Evolutionary conservation across 352 stramenopile genomes (phyloP), one percentile per base, ranked within the genome.

Genomic region (Phytopythium boreale): DNA sequence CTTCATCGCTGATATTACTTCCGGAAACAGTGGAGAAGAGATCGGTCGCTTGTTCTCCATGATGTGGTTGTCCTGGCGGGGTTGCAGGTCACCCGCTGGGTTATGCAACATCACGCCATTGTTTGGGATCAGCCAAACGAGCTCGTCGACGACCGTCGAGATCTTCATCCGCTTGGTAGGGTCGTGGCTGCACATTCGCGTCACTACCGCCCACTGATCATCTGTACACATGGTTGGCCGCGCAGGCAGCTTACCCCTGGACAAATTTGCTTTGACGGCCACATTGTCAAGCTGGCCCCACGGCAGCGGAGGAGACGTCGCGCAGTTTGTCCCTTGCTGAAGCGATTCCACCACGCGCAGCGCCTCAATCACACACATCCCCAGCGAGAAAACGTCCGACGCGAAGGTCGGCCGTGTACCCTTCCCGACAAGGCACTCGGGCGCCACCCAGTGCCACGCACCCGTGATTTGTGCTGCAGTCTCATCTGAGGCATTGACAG

Each of bases 401-500:
- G 58, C 62, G 20, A 66, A 66, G 2, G 67, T 69, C 9, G 62
- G 57, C 14, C 43, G 20, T 4, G 12, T 4, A 29, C 11, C 31
- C 11, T 52, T 53, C 8, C 26, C 50, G 10, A 17, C 10, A 22
- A 71, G 24, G 14, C 61, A 64, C 37, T 72, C 66, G 0, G 62
- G 66, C 15, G 61, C 66, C 49, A 69, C 68, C 62, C 63, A 73
- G 15, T 64, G 63, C 57, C 63, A 73, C 10, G 63, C 59, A 24
- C 62, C 67, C 17, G 59, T 66, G 24, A 71, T 46, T 11, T 26
- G 51, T 15, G 64, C 15, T 49, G 60, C 64, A 6, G 56, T 26
- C 12, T 46, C 39, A 8, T n/a, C 24, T 17, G 17, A 44, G 1
- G 5, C 17, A 46, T 12, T 46, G 4, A 27, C n/a, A 22, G 14